Percentiles rank a stretch among this genome's conserved stretches.
phyloP scores from a whole-genome alignment of 2,329 filamentous ascomycete species.

The Penicillium sp. region DNA sequence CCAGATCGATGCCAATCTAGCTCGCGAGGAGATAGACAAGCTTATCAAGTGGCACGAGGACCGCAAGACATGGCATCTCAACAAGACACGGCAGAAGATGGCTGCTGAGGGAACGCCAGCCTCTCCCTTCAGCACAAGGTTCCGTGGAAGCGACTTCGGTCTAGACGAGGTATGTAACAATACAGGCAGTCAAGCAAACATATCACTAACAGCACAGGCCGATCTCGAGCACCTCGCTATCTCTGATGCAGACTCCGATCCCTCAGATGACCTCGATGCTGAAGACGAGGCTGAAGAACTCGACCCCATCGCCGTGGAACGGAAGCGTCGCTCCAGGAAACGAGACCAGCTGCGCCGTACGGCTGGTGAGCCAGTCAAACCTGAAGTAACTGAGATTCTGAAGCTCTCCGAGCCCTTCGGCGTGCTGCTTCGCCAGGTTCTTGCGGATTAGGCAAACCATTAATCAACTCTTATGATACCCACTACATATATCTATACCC shows the following conservation, averaged over 20 bases:
- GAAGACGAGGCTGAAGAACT: constrained; percentile 67
- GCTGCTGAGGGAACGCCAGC: constrained; percentile 72
- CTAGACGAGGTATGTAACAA: constrained; percentile 68
- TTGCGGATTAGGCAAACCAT: constrained; percentile 65
- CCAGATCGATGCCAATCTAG: constrained; percentile 71
- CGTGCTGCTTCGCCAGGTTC: constrained; percentile 77
- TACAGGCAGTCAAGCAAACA: background rate
- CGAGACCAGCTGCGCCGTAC: constrained; percentile 80
- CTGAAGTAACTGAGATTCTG: constrained; percentile 75
- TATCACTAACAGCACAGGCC: constrained; percentile 44
- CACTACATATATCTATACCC: constrained; percentile 16
- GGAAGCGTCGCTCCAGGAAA: constrained; percentile 74
- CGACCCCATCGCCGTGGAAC: constrained; percentile 87
- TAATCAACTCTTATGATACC: constrained; percentile 23
- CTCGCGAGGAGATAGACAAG: constrained; percentile 78
- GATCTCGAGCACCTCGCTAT: constrained; percentile 87
- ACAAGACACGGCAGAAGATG: constrained; percentile 99
- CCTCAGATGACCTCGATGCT: constrained; percentile 68
- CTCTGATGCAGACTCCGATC: constrained; percentile 71
- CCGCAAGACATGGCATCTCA: constrained; percentile 95
- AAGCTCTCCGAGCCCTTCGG: constrained; percentile 82
- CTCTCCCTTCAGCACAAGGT: constrained; percentile 61
- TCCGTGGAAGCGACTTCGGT: constrained; percentile 86
- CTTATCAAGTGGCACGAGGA: constrained; percentile 94
- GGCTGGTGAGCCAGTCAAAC: constrained; percentile 84